Conservation (phyloP, 768 basidiomycete species). For the Sarcomyxa edulis region DNA sequence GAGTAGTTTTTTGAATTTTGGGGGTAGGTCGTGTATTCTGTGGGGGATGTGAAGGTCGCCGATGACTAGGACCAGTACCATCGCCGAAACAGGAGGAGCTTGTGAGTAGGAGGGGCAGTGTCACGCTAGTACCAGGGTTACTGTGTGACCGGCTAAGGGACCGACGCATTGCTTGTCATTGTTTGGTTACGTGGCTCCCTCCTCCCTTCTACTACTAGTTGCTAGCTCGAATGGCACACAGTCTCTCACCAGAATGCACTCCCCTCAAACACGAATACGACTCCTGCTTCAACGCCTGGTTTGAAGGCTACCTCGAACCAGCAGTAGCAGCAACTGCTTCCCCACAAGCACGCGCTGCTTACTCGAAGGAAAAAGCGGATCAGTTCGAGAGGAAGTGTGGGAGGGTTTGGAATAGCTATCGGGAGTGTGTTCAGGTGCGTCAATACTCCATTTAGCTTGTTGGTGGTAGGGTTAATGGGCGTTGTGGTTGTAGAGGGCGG, state of each 20-base stretch:
- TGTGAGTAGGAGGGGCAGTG: too few relatives aligned
- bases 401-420: conserved; percentile 75
- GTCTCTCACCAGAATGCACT: conserved; percentile 81
- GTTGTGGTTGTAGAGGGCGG: conserved; percentile 68
- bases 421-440: conserved; percentile 77
- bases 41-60: conserved; percentile 98
- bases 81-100: too few relatives aligned
- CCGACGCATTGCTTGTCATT: too few relatives aligned
- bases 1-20: conserved; percentile 95
- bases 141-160: too few relatives aligned
- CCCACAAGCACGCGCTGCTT: conserved; percentile 44
- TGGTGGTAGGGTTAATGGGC: background rate
- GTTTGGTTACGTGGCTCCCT: too few relatives aligned
- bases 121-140: too few relatives aligned
- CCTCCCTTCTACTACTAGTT: too few relatives aligned
- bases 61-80: conserved; percentile 94
- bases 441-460: background rate
- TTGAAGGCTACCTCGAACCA: conserved; percentile 93
- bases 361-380: conserved; percentile 74
- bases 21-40: conserved; percentile 82
- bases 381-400: conserved; percentile 89
- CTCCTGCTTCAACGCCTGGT: conserved; percentile 96
- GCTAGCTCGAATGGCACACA: conserved; percentile 88
- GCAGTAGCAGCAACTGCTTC: conserved; percentile 41
- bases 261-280: conserved; percentile 88